phyloP scores from a whole-genome alignment of 305 asterid species.

The Solanum chacoense region DNA sequence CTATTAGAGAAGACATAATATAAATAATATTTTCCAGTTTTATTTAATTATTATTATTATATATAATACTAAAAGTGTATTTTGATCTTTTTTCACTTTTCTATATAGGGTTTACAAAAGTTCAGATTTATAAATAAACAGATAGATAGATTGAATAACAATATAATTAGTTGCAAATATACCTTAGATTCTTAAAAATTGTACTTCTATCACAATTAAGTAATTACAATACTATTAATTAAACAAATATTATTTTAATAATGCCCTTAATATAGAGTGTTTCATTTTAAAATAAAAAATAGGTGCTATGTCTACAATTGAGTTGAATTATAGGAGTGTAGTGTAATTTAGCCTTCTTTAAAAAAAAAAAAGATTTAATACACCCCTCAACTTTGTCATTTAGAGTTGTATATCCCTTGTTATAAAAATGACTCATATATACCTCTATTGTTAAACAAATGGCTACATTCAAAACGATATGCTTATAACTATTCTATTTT shows the following conservation, averaged over 20 bases:
- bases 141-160: neutral
- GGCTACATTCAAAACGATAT: no score
- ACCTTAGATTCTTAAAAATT: neutral
- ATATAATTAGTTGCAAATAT: neutral
- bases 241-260: neutral
- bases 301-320: neutral
- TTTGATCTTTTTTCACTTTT: neutral
- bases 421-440: no score
- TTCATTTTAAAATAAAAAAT: no score
- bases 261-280: neutral
- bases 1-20: neutral
- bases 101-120: neutral
- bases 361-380: no score
- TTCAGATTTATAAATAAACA: neutral
- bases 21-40: no score
- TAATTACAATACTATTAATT: neutral
- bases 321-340: neutral
- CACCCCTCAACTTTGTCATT: no score
- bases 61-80: neutral
- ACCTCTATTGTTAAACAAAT: no score
- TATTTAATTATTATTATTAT: no score
- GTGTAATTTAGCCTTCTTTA: neutral
- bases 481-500: no score
- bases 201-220: neutral
- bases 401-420: rapidly evolving